Evolutionary conservation across 2,329 filamentous ascomycete species (phyloP), one percentile per base, ranked within the genome.

Genomic region (Torrubiella hemipterigena): DNA sequence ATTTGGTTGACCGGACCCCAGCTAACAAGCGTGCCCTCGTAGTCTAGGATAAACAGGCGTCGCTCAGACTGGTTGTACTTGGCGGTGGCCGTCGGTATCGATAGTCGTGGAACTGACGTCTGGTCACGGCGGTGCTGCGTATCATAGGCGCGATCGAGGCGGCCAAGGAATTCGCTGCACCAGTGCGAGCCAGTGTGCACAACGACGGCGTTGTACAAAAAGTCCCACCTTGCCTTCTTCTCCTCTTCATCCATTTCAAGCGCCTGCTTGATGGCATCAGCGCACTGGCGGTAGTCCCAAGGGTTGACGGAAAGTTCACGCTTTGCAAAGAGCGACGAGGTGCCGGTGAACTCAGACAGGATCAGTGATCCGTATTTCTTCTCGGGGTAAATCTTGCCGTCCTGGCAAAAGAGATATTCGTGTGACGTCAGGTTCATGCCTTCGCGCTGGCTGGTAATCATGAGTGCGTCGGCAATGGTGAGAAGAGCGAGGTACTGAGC

Each of bases 391-490:
- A 69, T 66, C 42, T 72, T 73, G 24, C 87, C 87, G 47, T 96
- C 89, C 50, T 96, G 89, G 49, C 87, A 95, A 42, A 84, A 83
- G 20, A 95, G 71, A 48, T 86, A 96, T 52, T 96, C 89, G 51
- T 96, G 91, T 6, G 82, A 87, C 0, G 89, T 95, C 34, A 96
- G 59, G 51, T 95, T 96, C 91, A 96, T 96, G 39, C 89, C 89
- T 53, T 96, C 89, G 31, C 91, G 84, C 45, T 96, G 76, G 50
- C 85, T 93, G 3, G 89, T 93, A 47, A 96, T 91, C 73, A 95
- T 91, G 30, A 96, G 64, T 3, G 81, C 82, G 57, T 96, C 87
- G 3, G 89, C 91, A 31, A 93, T 79, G 4, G 84, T 85, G 28
- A 95, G 68, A 7, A 96, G 65, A 2, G 87, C 89, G n/a, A 96